Percentiles rank a stretch among this genome's conserved stretches.
Conservation (phyloP, 106 monocot species). For the Acanthochlamys bracteata region DNA sequence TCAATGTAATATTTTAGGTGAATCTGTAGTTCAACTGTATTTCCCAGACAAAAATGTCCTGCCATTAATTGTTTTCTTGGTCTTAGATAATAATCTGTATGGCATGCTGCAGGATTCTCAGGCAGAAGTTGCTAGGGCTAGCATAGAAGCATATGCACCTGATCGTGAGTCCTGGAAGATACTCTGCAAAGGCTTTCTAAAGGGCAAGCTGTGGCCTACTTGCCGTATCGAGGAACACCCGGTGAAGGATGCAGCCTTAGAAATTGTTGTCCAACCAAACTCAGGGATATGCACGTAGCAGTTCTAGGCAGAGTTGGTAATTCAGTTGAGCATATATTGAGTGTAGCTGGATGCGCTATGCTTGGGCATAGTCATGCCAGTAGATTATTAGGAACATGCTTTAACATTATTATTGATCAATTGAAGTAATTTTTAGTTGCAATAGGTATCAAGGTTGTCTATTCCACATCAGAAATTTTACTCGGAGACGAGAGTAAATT, state of each 20-base stretch:
- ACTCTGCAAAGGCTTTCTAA: slow-evolving; percentile 49
- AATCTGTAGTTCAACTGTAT: not conserved
- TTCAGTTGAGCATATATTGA: not conserved
- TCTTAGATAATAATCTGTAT: not conserved
- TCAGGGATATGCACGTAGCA: not conserved
- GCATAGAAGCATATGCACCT: slow-evolving; percentile 17
- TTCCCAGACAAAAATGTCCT: not conserved
- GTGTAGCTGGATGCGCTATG: not conserved
- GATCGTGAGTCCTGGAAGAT: slow-evolving; percentile 37
- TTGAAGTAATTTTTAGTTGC: too few relatives aligned
- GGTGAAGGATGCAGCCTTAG: not conserved
- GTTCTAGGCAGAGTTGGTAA: not conserved
- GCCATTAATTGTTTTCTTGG: not conserved
- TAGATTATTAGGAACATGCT: not conserved
- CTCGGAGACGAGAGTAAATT: too few relatives aligned
- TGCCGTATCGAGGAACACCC: not conserved
- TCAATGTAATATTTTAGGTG: not conserved
- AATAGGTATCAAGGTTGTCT: too few relatives aligned
- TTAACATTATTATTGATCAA: too few relatives aligned
- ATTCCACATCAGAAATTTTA: too few relatives aligned
- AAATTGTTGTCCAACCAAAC: not conserved
- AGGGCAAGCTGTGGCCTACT: slow-evolving; percentile 10
- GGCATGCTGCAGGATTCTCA: slow-evolving; percentile 20
- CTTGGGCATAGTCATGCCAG: not conserved
- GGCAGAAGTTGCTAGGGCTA: slow-evolving; percentile 34